These are phyloP conservation scores for Nicotiana rustica DNA, from an alignment of 305 asterid genomes.

Conservation along the genomic window DNA sequence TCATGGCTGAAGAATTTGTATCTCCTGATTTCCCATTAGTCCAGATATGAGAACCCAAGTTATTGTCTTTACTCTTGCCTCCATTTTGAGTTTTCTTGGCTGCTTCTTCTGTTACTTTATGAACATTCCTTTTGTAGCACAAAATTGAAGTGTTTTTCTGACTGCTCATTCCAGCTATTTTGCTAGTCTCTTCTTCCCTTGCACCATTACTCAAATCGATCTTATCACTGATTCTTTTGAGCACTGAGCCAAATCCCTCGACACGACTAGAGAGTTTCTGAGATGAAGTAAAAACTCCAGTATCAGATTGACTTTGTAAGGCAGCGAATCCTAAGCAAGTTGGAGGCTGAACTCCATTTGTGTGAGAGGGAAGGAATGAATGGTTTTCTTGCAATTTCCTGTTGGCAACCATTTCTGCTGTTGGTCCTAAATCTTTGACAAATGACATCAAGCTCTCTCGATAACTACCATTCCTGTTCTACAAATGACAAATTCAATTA, in stretches of 20 bases:
- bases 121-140: constrained; percentile 31
- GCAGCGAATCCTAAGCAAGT: constrained; percentile 35
- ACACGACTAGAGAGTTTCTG: constrained; percentile 11
- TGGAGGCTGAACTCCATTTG: constrained; percentile 29
- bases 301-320: constrained; percentile 24
- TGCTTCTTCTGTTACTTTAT: constrained; percentile 24
- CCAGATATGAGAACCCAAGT: constrained; percentile 13
- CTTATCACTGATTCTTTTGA: constrained; percentile 27
- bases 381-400: constrained; percentile 50
- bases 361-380: constrained; percentile 29
- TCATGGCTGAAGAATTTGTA: constrained; percentile 11
- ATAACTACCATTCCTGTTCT: constrained; percentile 58
- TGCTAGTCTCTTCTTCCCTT: constrained; percentile 7
- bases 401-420: constrained; percentile 65
- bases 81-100: constrained; percentile 33
- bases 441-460: constrained; percentile 64
- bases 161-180: constrained; percentile 9
- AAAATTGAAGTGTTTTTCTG: constrained; percentile 23
- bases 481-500: neutral
- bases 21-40: constrained; percentile 21
- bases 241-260: neutral
- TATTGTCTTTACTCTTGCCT: constrained; percentile 33
- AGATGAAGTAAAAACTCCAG: neutral
- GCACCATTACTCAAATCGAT: neutral
- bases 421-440: constrained; percentile 71